phyloP scores from a whole-genome alignment of 2,329 filamentous ascomycete species.

The Botrytis byssoidea region DNA sequence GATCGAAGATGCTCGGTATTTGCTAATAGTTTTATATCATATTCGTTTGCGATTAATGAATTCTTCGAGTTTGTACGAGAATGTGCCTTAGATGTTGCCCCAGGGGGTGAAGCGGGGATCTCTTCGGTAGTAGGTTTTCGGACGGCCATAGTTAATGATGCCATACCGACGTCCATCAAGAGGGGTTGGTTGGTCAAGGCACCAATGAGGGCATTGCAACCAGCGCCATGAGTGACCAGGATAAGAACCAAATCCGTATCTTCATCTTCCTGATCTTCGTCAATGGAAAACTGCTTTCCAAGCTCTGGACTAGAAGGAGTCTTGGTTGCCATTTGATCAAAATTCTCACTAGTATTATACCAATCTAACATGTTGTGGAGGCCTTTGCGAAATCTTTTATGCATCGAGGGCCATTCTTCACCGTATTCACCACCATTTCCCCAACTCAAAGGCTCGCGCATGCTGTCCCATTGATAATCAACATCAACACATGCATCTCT shows the following conservation, averaged over 20 bases:
- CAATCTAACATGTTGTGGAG: constrained; percentile 77
- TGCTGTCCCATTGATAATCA: constrained; percentile 97
- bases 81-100: constrained; percentile 41
- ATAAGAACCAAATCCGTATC: constrained; percentile 76
- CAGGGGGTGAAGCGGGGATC: constrained; percentile 28
- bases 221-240: constrained; percentile 89
- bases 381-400: constrained; percentile 80
- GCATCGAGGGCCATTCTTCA: constrained; percentile 96
- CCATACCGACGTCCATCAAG: constrained; percentile 83
- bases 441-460: constrained; percentile 74
- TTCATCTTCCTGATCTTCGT: constrained; percentile 54
- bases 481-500: constrained; percentile 80
- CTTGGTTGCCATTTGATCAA: constrained; percentile 52
- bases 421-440: constrained; percentile 83
- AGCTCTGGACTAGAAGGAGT: constrained; percentile 41
- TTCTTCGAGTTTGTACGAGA: constrained; percentile 40
- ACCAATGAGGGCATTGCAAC: constrained; percentile 92
- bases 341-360: constrained; percentile 63
- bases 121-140: constrained; percentile 46
- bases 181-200: constrained; percentile 90
- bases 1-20: constrained; percentile 69
- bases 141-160: constrained; percentile 86
- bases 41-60: constrained; percentile 58
- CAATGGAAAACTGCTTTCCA: constrained; percentile 33
- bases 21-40: constrained; percentile 72